A percentile compares a stretch with the other conserved stretches of the same genome.
phyloP scores from a whole-genome alignment of 495 filamentous ascomycete species.

The Astrothelium subdiscretum region DNA sequence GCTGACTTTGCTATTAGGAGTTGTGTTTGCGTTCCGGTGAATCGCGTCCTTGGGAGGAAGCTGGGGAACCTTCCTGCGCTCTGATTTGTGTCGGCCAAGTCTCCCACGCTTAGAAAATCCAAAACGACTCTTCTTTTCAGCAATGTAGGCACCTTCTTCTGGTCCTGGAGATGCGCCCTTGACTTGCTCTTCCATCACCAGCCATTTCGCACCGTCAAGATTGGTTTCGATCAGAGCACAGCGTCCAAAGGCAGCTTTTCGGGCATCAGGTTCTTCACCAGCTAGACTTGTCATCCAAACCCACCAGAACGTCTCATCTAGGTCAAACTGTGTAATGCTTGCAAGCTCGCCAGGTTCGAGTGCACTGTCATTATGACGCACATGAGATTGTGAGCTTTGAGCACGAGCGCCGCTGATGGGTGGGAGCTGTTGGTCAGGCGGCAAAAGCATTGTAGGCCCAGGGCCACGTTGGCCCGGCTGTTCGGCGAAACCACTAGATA shows the following conservation, averaged over 20 bases:
- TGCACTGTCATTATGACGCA: constrained; percentile 45
- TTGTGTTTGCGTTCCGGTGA: constrained; percentile 14
- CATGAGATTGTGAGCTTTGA: constrained; percentile 79
- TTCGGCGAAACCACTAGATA: constrained; percentile 83
- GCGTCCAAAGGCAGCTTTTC: constrained; percentile 88
- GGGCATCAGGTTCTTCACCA: constrained; percentile 66
- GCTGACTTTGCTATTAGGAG: constrained; percentile 66
- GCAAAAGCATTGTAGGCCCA: constrained; percentile 54
- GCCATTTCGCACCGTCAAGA: constrained; percentile 73
- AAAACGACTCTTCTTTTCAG: constrained; percentile 87
- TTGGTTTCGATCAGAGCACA: constrained; percentile 85
- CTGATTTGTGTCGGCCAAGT: constrained; percentile 57
- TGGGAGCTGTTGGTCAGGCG: constrained; percentile 82
- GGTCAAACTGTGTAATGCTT: constrained; percentile 71
- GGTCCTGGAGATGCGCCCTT: constrained; percentile 83
- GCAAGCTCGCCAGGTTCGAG: constrained; percentile 90
- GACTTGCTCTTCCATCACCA: constrained; percentile 91
- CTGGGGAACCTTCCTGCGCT: constrained; percentile 38
- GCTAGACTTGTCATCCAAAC: constrained; percentile 98
- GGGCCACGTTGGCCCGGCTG: constrained; percentile 44
- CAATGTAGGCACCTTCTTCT: constrained; percentile 75
- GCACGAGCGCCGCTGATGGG: constrained; percentile 60
- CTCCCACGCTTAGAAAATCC: constrained; percentile 64
- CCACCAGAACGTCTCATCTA: constrained; percentile 99
- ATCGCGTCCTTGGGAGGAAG: constrained; percentile 41